Evolutionary conservation across 2,329 filamentous ascomycete species (phyloP), one percentile per base, ranked within the genome.

Genomic region (Penicillium concentricum): DNA sequence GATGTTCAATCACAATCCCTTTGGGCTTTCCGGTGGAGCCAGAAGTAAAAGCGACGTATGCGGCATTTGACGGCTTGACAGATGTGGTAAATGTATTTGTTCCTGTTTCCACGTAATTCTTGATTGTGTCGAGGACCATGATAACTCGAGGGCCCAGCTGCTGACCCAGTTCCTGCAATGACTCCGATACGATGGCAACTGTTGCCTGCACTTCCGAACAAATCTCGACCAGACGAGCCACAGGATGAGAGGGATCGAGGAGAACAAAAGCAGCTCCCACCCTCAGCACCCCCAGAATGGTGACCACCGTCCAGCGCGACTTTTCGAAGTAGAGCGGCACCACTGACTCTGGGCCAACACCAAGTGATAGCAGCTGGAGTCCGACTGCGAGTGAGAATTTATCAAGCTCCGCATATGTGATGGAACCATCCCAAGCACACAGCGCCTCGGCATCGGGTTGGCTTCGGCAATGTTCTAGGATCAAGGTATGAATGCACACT

Each of bases 11-110:
- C 4, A 74, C 26, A 7, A 78, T 73, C 0, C 74, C 77, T 58
- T 80, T 80, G 0, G 78, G 78, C 5, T 60, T 69, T 4, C 78
- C 77, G 2, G 77, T 79, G 5, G 71, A 73, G 0, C 78, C 78
- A 0, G 76, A 79, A 0, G 78, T 80, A 57, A 78, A 79, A 24
- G 72, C 73, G 0, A 78, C 30, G 51, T 77, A 79, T 0, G 72
- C 73, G 28, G 51, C n/a, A 39, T 56, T 49, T 6, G 48, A 42
- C 15, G 48, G 45, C 16, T 48, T 48, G 13, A 32, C 35, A 22
- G 4, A 13, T 30, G 47, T 2, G 12, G 5, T 50, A 8, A 28
- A 20, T 9, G 22, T 1, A 26, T 9, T 8, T 4, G 1, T 47
- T 4, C 15, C 10, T 9, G 34, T 38, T 15, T 38, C 5, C 8